Evolutionary conservation across 2,329 filamentous ascomycete genomes (phyloP).

Genomic region (Ascochyta rabiei): DNA sequence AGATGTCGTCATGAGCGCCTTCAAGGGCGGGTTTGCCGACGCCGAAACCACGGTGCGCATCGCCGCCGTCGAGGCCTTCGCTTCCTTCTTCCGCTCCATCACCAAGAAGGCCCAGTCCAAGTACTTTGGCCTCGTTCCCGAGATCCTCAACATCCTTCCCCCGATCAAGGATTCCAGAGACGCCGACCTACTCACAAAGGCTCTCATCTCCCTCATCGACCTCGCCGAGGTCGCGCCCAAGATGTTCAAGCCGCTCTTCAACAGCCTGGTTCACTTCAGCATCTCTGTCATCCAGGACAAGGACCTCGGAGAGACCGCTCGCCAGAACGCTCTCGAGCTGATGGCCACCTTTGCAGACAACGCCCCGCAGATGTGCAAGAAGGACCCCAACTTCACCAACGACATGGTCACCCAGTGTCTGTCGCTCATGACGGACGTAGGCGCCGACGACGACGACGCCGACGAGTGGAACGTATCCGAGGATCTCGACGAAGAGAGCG

Average conservation of each 20-base stretch:
- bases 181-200: constrained; percentile 88
- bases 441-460: constrained; percentile 91
- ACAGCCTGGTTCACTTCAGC: constrained; percentile 89
- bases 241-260: constrained; percentile 97
- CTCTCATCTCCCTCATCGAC: constrained; percentile 89
- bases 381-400: constrained; percentile 86
- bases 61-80: constrained; percentile 94
- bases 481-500: constrained; percentile 96
- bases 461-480: constrained; percentile 91
- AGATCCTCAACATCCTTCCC: constrained; percentile 91
- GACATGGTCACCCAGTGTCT: constrained; percentile 99
- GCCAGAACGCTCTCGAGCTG: constrained; percentile 93
- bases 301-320: constrained; percentile 84
- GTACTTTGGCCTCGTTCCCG: constrained; percentile 84
- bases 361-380: constrained; percentile 91
- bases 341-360: constrained; percentile 99
- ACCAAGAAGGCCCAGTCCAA: constrained; percentile 86
- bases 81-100: constrained; percentile 91
- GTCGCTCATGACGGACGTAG: constrained; percentile 97
- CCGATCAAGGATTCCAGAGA: constrained; percentile 92
- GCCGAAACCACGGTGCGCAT: constrained; percentile 83
- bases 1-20: constrained; percentile 84
- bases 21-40: constrained; percentile 91
- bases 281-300: constrained; percentile 95
- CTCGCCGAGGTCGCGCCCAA: constrained; percentile 92